These are phyloP conservation scores for Strigomonas galati DNA, from an alignment of 208 protist genomes.

Conservation along the genomic window DNA sequence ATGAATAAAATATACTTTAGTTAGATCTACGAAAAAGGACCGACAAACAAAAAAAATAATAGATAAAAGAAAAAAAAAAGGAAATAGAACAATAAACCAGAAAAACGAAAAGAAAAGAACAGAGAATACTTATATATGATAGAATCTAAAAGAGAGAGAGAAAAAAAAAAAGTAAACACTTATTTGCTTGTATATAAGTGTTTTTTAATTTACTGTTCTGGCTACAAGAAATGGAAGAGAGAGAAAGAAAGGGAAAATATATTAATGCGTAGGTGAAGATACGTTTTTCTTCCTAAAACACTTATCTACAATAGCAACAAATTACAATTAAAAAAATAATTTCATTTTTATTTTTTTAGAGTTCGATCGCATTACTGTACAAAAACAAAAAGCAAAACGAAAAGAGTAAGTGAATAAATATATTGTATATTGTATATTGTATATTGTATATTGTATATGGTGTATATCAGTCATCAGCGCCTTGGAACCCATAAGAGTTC, in stretches of 20 bases:
- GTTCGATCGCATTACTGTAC: slow-evolving; percentile 5
- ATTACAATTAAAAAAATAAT: slow-evolving; percentile 8
- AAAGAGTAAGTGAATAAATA: slow-evolving; percentile 8
- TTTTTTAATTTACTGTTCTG: neutral
- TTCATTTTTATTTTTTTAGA: neutral
- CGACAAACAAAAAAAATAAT: too few species aligned
- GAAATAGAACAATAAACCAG: slow-evolving; percentile 19
- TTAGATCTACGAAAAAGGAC: too few species aligned
- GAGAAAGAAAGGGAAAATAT: slow-evolving; percentile 1
- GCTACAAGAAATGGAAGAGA: neutral
- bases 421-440: too few species aligned
- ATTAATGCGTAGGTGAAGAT: neutral
- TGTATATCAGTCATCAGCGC: neutral
- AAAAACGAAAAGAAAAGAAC: slow-evolving; percentile 10
- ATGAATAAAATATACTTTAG: too few species aligned
- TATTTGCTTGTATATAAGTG: too few species aligned
- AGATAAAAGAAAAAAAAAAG: slow-evolving; percentile 25
- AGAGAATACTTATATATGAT: slow-evolving; percentile 12
- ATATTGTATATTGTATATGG: neutral
- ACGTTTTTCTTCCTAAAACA: too few species aligned
- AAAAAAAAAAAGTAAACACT: neutral
- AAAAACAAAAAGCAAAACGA: slow-evolving; percentile 13
- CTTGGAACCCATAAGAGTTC: slow-evolving; percentile 4
- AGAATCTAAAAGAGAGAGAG: slow-evolving; percentile 13
- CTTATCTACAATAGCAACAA: neutral